Evolutionary conservation across 352 stramenopile species (phyloP).

Genomic region (Phytophthora tubulina): DNA sequence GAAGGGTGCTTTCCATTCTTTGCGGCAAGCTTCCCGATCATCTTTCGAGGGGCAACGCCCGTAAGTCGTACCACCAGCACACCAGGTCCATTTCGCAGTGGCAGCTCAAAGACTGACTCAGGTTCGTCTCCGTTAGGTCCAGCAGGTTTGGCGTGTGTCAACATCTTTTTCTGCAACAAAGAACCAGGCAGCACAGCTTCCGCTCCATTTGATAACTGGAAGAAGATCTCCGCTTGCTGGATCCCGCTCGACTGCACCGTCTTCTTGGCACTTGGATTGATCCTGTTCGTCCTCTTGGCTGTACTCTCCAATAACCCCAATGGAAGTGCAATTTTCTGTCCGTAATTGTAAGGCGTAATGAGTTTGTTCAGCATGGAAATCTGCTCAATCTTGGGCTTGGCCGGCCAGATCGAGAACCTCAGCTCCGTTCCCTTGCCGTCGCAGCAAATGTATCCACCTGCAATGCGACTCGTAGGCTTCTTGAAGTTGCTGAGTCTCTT

Average conservation of each 20-base stretch:
- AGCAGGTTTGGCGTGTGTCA: constrained; percentile 49
- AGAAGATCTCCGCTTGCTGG: constrained; percentile 70
- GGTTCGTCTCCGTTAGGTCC: constrained; percentile 37
- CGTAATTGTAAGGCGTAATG: constrained; percentile 86
- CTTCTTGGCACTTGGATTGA: constrained; percentile 28
- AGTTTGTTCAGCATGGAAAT: constrained; percentile 90
- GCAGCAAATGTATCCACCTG: constrained; percentile 88
- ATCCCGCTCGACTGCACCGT: constrained; percentile 41
- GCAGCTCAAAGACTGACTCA: constrained; percentile 71
- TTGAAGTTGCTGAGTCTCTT: constrained; percentile 90
- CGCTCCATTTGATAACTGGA: constrained; percentile 71
- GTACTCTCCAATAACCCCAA: constrained; percentile 67
- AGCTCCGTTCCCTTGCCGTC: constrained; percentile 84
- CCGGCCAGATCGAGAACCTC: constrained; percentile 69
- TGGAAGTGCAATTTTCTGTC: constrained; percentile 85
- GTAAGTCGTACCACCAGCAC: constrained; percentile 72
- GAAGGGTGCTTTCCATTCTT: constrained; percentile 36
- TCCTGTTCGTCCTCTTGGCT: constrained; percentile 33
- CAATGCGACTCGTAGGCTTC: constrained; percentile 83
- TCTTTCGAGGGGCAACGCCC: constrained; percentile 55
- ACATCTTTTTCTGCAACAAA: constrained; percentile 67
- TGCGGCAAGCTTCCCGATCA: constrained; percentile 50
- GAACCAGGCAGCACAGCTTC: constrained; percentile 58
- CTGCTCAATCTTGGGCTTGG: constrained; percentile 76
- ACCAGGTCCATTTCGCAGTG: constrained; percentile 62